These are phyloP conservation scores for Mycogone perniciosa DNA, from an alignment of 2,329 filamentous ascomycete species.

Conservation along the genomic window DNA sequence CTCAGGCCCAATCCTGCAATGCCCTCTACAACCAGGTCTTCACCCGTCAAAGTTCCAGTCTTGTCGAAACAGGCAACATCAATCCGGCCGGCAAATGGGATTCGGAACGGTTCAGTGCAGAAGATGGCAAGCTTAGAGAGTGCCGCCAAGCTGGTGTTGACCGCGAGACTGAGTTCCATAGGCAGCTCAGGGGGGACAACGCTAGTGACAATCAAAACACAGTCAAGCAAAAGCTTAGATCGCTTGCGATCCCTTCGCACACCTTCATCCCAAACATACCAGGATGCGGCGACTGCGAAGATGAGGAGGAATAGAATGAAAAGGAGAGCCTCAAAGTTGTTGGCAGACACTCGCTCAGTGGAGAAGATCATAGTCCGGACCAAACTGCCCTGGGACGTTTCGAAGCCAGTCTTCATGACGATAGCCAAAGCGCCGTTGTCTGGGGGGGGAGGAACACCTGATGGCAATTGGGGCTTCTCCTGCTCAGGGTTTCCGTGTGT, in stretches of 20 bases:
- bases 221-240: slow-evolving; percentile 94
- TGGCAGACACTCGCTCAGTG: slow-evolving; percentile 96
- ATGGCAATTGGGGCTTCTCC: slow-evolving; percentile 62
- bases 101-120: slow-evolving; percentile 97
- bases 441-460: slow-evolving; percentile 75
- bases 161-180: slow-evolving; percentile 95
- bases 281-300: slow-evolving; percentile 94
- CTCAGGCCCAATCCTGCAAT: slow-evolving; percentile 83
- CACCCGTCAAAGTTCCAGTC: slow-evolving; percentile 92
- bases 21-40: slow-evolving; percentile 94
- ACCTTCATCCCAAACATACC: slow-evolving; percentile 99
- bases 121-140: slow-evolving; percentile 95
- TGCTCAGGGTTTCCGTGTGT: slow-evolving; percentile 79
- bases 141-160: slow-evolving; percentile 94
- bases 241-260: slow-evolving; percentile 91
- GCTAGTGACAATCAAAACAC: slow-evolving; percentile 93
- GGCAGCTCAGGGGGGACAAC: slow-evolving; percentile 97
- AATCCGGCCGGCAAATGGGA: slow-evolving; percentile 90
- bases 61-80: slow-evolving; percentile 98
- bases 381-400: slow-evolving; percentile 94
- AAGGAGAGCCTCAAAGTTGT: slow-evolving; percentile 90
- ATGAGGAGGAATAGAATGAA: slow-evolving; percentile 96
- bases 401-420: slow-evolving; percentile 95
- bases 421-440: slow-evolving; percentile 92
- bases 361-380: slow-evolving; percentile 99